Percentiles rank a stretch among this genome's conserved stretches.
Conservation (phyloP, 805 yeast genomes). For the Wickerhamomyces ciferrii region DNA sequence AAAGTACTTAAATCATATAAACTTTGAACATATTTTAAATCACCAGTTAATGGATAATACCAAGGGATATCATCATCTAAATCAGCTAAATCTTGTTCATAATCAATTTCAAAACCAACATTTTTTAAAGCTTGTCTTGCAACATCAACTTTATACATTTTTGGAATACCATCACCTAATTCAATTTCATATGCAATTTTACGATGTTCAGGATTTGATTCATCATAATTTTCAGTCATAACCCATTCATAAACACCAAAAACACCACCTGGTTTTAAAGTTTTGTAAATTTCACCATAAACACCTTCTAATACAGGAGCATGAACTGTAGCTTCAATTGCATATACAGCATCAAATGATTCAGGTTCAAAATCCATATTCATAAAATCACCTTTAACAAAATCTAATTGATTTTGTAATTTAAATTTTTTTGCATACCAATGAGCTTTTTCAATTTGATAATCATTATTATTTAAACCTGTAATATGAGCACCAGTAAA, state of each 20-base stretch:
- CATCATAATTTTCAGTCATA: constrained; percentile 92
- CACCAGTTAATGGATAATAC: constrained; percentile 97
- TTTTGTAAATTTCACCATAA: constrained; percentile 89
- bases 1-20: constrained; percentile 75
- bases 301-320: constrained; percentile 97
- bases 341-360: constrained; percentile 93
- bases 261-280: constrained; percentile 94
- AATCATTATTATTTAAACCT: constrained; percentile 95
- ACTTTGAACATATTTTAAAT: constrained; percentile 81
- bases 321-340: constrained; percentile 98
- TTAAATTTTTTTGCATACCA: constrained; percentile 65
- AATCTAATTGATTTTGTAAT: constrained; percentile 68
- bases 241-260: constrained; percentile 99
- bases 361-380: constrained; percentile 93
- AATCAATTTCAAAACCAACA: constrained; percentile 82
- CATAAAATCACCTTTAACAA: constrained; percentile 98
- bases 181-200: constrained; percentile 95
- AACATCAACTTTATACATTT: constrained; percentile 82
- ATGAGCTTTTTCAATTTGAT: constrained; percentile 89
- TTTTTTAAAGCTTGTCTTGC: constrained; percentile 81
- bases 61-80: constrained; percentile 84
- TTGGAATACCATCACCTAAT: constrained; percentile 98
- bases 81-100: constrained; percentile 79
- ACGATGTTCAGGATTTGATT: constrained; percentile 81
- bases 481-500: constrained; percentile 84